Evolutionary conservation across 2,329 filamentous ascomycete genomes (phyloP), one percentile per base, ranked within the genome.

Genomic region (Aspergillus latus): DNA sequence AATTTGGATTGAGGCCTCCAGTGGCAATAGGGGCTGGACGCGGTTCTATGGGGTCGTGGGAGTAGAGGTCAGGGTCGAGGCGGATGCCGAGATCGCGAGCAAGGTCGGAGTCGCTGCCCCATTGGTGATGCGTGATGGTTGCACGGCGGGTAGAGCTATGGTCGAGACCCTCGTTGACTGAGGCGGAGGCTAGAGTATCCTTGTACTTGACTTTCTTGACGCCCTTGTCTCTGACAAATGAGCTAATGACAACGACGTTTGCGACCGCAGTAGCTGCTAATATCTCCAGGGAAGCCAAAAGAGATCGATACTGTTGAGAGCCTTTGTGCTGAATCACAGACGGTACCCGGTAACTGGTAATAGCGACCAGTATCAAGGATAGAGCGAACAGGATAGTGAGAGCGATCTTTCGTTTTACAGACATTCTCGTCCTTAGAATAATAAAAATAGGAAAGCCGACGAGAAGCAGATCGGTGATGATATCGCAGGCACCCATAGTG

Each of bases 81-180:
- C 88, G 84, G 39, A 93, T 84, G 6, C 93, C 92, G 3, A 96
- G 67, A 58, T 87, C 89, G 49, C 88, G 81, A 4, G 95, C 91
- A 1, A 97, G 82, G 69, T 97, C 91, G 68, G 95, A 92, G 65
- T 97, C 93, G 64, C 91, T 96, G 42, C 90, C 92, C 87, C 89
- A 93, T 54, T 89, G 84, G 49, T 84, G 83, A 58, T 86, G 76
- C 44, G 87, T 86, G 39, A 88, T 76, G 1, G 89, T 92, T 36
- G 70, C 66, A 36, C 74, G 70, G 40, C 74, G 70, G 2, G 71
- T 62, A 42, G 66, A 73, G 51, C 69, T 73, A 47, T 71, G 67
- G 39, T 75, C 73, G 54, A 77, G 67, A 54, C 71, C 73, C 61
- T 84, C 82, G 39, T 74, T 76, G 2, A 80, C 76, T 13, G 80